Evolutionary conservation across 345 rosid genomes (phyloP).

Genomic region (Eucalyptus albens): DNA sequence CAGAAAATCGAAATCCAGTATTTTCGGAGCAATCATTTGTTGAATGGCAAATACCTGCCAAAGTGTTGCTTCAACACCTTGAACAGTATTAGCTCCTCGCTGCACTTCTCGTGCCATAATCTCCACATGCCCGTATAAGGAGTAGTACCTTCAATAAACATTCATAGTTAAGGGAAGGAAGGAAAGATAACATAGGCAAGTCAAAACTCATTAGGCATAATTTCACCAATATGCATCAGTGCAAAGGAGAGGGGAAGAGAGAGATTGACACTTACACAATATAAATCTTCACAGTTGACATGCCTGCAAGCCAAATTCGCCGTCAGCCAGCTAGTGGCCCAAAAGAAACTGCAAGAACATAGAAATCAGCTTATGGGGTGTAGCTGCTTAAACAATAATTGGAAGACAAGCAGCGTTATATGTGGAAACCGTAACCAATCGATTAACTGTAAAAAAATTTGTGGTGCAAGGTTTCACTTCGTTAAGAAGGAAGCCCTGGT

Average conservation of each 20-base stretch:
- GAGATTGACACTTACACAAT: slow-evolving; percentile 32
- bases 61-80: slow-evolving; percentile 82
- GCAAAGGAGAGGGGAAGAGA: background rate
- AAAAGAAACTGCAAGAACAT: background rate
- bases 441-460: background rate
- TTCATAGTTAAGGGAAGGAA: background rate
- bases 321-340: background rate
- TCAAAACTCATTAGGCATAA: background rate
- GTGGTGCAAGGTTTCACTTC: background rate
- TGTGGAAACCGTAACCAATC: background rate
- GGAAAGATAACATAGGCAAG: background rate
- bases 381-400: background rate
- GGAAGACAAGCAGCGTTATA: background rate
- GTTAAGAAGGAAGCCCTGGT: background rate
- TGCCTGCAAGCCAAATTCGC: background rate
- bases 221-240: background rate
- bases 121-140: slow-evolving; percentile 82
- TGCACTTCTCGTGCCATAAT: slow-evolving; percentile 81
- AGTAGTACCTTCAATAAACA: slow-evolving; percentile 41
- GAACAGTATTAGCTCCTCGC: slow-evolving; percentile 60
- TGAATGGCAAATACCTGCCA: slow-evolving; percentile 49
- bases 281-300: slow-evolving; percentile 50
- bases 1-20: background rate
- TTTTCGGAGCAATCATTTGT: background rate
- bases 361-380: background rate